Base-by-base conservation (phyloP, 352 stramenopile genomes). In the Phytophthora pluvialis region DNA sequence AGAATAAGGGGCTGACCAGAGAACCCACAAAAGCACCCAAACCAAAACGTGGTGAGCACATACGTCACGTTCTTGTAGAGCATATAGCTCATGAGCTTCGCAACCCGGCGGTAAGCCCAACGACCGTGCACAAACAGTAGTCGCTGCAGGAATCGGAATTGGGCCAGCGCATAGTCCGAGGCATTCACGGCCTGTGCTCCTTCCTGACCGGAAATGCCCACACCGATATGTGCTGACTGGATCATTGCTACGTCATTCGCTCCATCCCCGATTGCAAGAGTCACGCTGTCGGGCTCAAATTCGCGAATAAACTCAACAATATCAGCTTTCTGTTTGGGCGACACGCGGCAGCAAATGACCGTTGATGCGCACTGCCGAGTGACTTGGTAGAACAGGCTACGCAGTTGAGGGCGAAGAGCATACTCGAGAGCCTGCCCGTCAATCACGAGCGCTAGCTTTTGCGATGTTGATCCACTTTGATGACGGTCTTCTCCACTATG, bases 231-330 rank as follows among this genome's bases (percentile, higher is more conserved):
- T 3, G 89, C 92, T 12, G 87, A 77, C 67, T 98, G 91, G 36
- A 99, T 98, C 96, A 99, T 99, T 29, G 86, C 90, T 6, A 99
- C 96, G 56, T 99, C 95, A 76, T 99, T 99, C n/a, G 94, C 95
- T 48, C 95, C 95, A 70, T 99, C 95, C n/a, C 95, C 93, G 32
- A 98, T 98, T 11, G 90, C 85, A 7, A 98, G 71, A n/a, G 91
- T 98, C 49, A 95, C 83, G 43, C 79, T 88, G 9, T 90, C 70
- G 0, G 75, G 74, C 25, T 94, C 86, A 21, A 84, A 83, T 15
- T 83, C 57, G 36, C 88, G 88, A 35, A 97, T 75, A 42, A 95
- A 75, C 21, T 88, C 75, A 11, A 97, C 83, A 25, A 97, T 86
- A 15, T 94, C 75, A 9, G 87, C 75, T 47, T 97, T 97, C 47